phyloP scores from a whole-genome alignment of 805 yeast species.

The Ogataea pini region DNA sequence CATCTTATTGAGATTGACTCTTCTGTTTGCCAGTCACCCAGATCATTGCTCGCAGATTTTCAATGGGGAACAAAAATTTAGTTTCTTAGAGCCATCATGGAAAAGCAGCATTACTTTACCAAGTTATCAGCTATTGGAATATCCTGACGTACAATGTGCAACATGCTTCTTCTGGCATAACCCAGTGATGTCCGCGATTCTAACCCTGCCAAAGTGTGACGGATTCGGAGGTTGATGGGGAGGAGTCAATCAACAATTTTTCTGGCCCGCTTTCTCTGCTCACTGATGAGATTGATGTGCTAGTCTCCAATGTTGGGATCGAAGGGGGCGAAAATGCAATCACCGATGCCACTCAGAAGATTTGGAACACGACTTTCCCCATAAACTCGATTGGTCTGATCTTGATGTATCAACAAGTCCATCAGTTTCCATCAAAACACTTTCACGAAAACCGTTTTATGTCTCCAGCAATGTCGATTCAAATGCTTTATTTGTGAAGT shows the following conservation, averaged over 20 bases:
- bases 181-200: too few relatives aligned
- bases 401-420: conserved; percentile 31
- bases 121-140: too few relatives aligned
- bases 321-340: background rate
- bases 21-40: too few relatives aligned
- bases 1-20: too few relatives aligned
- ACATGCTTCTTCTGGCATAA: too few relatives aligned
- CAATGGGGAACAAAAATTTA: too few relatives aligned
- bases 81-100: too few relatives aligned
- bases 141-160: too few relatives aligned
- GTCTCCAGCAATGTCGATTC: conserved; percentile 35
- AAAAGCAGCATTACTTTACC: too few relatives aligned
- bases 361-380: background rate
- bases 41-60: too few relatives aligned
- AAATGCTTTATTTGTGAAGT: conserved; percentile 26
- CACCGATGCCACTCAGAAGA: background rate
- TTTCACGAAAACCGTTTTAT: conserved; percentile 33
- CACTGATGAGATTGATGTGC: conserved; percentile 35
- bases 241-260: conserved; percentile 22
- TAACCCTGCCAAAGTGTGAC: too few relatives aligned
- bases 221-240: conserved; percentile 24
- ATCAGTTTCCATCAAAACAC: conserved; percentile 30
- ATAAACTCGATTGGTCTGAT: conserved; percentile 38
- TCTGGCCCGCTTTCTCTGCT: conserved; percentile 17
- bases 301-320: conserved; percentile 38